These are phyloP conservation scores for Breynia disticha DNA, from an alignment of 441 rosid genomes.

Conservation along the genomic window DNA sequence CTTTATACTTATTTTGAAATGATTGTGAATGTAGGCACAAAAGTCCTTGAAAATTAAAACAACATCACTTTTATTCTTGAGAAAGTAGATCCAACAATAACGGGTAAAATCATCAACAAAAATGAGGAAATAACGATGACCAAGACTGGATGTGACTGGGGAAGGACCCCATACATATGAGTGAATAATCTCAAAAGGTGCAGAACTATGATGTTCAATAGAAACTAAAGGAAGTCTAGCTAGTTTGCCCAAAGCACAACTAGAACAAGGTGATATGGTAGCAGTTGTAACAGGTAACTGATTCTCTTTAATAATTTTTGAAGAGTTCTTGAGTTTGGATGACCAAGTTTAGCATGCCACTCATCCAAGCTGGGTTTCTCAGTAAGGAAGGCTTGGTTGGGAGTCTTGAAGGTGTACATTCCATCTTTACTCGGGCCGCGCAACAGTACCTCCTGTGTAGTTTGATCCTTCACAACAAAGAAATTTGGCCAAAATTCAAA, in stretches of 20 bases:
- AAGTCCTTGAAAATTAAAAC: no score
- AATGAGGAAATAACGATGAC: neutral
- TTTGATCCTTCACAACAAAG: conserved; percentile 3
- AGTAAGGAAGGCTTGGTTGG: neutral
- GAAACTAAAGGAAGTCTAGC: neutral
- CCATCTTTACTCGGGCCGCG: neutral
- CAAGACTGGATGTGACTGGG: neutral
- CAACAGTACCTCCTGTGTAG: neutral
- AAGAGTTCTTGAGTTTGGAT: no score
- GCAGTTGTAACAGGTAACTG: no score
- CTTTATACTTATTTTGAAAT: no score
- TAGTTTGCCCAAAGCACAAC: neutral
- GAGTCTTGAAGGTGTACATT: neutral
- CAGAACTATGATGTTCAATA: neutral
- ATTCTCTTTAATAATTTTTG: no score
- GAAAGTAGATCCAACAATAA: neutral
- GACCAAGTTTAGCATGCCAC: neutral
- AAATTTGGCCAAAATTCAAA: neutral
- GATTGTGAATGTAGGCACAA: no score
- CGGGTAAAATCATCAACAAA: neutral
- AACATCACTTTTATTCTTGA: neutral
- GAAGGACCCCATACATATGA: neutral
- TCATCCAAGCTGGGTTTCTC: no score
- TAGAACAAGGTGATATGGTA: neutral
- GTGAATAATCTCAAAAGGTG: neutral